A percentile compares a stretch with the other conserved stretches of the same genome.
phyloP scores from a whole-genome alignment of 2,329 filamentous ascomycete species.

The Chalaropsis thielavioides region DNA sequence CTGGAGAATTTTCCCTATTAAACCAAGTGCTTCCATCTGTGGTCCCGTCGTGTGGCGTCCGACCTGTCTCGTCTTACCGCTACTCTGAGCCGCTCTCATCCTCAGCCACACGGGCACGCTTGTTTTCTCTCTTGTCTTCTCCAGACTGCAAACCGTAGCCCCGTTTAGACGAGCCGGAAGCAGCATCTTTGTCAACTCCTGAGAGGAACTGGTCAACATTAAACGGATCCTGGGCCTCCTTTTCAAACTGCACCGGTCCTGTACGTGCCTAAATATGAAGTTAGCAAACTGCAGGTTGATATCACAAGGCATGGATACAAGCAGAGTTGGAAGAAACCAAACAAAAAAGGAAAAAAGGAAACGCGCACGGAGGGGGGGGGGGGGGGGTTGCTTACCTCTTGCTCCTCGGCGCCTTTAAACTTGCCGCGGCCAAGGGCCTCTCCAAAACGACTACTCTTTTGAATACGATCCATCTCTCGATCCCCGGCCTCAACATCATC shows the following conservation, averaged over 20 bases:
- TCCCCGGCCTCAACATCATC: slow-evolving; percentile 67
- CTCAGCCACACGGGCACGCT: slow-evolving; percentile 66
- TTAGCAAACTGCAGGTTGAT: slow-evolving; percentile 23
- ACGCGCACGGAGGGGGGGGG: slow-evolving; percentile 14
- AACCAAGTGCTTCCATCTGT: too few relatives aligned
- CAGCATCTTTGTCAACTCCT: slow-evolving; percentile 50
- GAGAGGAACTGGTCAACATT: slow-evolving; percentile 88
- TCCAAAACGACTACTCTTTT: slow-evolving; percentile 66
- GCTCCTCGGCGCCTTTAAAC: slow-evolving; percentile 75
- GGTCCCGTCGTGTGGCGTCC: too few relatives aligned
- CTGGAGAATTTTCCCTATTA: too few relatives aligned
- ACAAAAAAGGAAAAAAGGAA: not conserved
- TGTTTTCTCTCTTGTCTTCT: slow-evolving; percentile 39
- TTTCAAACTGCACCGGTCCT: slow-evolving; percentile 93
- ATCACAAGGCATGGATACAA: slow-evolving; percentile 13
- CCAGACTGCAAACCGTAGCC: slow-evolving; percentile 62
- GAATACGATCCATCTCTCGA: slow-evolving; percentile 73
- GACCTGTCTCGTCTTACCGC: not conserved
- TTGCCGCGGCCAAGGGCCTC: slow-evolving; percentile 81
- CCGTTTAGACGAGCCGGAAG: slow-evolving; percentile 45
- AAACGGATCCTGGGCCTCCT: slow-evolving; percentile 72
- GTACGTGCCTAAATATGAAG: slow-evolving; percentile 46
- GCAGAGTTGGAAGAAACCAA: not conserved
- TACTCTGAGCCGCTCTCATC: slow-evolving; percentile 32
- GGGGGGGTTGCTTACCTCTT: slow-evolving; percentile 66